These are phyloP conservation scores for Fusarium buharicum DNA, from an alignment of 2,329 filamentous ascomycete genomes.

Conservation along the genomic window DNA sequence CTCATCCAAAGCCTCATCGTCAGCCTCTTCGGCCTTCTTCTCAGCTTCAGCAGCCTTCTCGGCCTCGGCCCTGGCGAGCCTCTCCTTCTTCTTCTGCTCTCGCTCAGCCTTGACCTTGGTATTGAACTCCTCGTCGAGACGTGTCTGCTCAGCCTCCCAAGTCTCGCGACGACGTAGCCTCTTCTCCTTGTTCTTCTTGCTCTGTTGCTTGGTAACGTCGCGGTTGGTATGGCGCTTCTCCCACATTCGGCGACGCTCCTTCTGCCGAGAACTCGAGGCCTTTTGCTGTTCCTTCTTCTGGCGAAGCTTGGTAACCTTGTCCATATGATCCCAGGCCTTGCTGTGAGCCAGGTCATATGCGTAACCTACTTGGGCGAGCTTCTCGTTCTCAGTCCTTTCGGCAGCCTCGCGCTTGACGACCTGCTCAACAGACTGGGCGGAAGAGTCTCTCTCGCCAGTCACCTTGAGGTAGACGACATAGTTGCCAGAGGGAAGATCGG, in stretches of 20 bases:
- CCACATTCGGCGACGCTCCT: conserved; percentile 61
- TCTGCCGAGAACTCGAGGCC: conserved; percentile 57
- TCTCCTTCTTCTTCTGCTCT: conserved; percentile 32
- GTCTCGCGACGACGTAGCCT: conserved; percentile 46
- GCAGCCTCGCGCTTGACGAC: conserved; percentile 64
- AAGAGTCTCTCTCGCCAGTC: conserved; percentile 59
- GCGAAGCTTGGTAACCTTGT: conserved; percentile 61
- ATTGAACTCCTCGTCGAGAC: conserved; percentile 45
- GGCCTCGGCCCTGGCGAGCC: conserved; percentile 27
- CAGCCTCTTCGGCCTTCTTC: conserved; percentile 25
- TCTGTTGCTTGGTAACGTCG: conserved; percentile 55
- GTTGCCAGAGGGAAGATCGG: conserved; percentile 64
- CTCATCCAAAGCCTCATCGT: conserved; percentile 40
- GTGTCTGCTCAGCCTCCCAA: conserved; percentile 44
- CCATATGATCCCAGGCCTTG: conserved; percentile 64
- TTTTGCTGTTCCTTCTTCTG: conserved; percentile 62
- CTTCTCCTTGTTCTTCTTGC: conserved; percentile 53
- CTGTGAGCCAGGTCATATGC: conserved; percentile 70
- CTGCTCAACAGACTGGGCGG: conserved; percentile 61
- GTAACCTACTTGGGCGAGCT: conserved; percentile 66
- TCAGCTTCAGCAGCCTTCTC: conserved; percentile 37
- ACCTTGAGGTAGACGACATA: conserved; percentile 69
- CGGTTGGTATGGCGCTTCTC: conserved; percentile 59
- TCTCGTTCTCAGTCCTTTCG: conserved; percentile 63
- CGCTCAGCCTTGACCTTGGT: conserved; percentile 41